Conservation (phyloP, 306 rosid species). For the Mimosa bimucronata region DNA sequence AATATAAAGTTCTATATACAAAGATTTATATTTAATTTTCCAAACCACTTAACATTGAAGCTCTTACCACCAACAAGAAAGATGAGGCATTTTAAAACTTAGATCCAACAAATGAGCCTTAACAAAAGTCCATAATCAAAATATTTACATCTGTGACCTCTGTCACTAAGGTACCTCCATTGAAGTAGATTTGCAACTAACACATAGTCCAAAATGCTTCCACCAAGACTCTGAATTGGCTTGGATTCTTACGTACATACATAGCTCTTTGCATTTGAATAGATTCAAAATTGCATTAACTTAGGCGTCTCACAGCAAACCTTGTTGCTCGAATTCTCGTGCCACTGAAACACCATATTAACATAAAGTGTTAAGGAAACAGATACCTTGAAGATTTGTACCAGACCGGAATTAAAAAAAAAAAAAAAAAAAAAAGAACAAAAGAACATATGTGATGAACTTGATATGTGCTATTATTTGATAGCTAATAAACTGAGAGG, state of each 20-base stretch:
- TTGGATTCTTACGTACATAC: conserved; percentile 46
- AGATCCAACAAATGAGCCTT: neutral
- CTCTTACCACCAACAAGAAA: neutral
- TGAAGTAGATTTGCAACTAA: neutral
- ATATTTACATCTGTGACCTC: neutral
- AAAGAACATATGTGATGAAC: neutral
- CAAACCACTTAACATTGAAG: neutral
- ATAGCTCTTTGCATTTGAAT: conserved; percentile 15
- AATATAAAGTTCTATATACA: neutral
- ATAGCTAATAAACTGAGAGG: neutral
- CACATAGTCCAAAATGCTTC: conserved; percentile 24
- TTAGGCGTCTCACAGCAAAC: conserved; percentile 55
- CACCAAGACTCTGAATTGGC: conserved; percentile 22
- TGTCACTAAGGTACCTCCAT: neutral
- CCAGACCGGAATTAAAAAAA: neutral
- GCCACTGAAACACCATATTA: conserved; percentile 56
- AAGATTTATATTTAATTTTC: neutral
- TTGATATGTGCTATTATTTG: conserved; percentile 4
- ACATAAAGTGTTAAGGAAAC: conserved; percentile 13
- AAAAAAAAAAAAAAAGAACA: neutral
- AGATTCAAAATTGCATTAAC: conserved; percentile 40
- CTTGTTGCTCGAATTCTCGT: conserved; percentile 52
- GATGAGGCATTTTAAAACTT: neutral
- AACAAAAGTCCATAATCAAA: neutral
- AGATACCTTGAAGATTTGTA: neutral